Percentiles rank a stretch among this genome's conserved stretches.
Conservation (phyloP, 306 rosid genomes). For the Inga leiocalycina region DNA sequence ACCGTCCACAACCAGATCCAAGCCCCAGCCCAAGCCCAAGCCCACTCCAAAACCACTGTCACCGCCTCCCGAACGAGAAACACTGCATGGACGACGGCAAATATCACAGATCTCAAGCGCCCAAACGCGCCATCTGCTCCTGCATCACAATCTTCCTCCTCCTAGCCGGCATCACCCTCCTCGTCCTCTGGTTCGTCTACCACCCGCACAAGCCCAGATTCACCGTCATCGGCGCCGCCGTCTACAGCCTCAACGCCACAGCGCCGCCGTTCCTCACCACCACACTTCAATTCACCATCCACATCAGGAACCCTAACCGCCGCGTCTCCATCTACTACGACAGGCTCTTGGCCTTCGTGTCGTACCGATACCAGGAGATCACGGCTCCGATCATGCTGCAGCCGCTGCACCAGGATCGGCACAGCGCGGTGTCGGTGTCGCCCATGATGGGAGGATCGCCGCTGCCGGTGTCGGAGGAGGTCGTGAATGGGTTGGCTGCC, state of each 20-base stretch:
- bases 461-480: slow-evolving; percentile 66
- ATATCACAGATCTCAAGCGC: not conserved
- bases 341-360: slow-evolving; percentile 53
- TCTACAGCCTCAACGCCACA: slow-evolving; percentile 67
- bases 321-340: slow-evolving; percentile 72
- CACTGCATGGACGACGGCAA: not conserved
- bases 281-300: slow-evolving; percentile 74
- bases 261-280: slow-evolving; percentile 54
- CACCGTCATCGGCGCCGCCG: slow-evolving; percentile 58
- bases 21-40: not conserved
- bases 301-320: slow-evolving; percentile 72
- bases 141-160: slow-evolving; percentile 64
- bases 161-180: slow-evolving; percentile 51
- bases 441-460: slow-evolving; percentile 70
- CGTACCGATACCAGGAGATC: slow-evolving; percentile 64
- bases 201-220: slow-evolving; percentile 71
- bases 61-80: slow-evolving; percentile 6
- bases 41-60: not conserved
- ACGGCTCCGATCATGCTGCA: slow-evolving; percentile 69
- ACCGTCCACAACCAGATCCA: not conserved
- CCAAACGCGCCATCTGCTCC: slow-evolving; percentile 50
- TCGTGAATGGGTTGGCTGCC: slow-evolving; percentile 44
- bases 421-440: slow-evolving; percentile 55
- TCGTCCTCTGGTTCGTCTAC: slow-evolving; percentile 80
- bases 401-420: slow-evolving; percentile 49